These are phyloP conservation scores for Solanum pinnatisectum DNA, from an alignment of 257 asterid species.

Conservation along the genomic window DNA sequence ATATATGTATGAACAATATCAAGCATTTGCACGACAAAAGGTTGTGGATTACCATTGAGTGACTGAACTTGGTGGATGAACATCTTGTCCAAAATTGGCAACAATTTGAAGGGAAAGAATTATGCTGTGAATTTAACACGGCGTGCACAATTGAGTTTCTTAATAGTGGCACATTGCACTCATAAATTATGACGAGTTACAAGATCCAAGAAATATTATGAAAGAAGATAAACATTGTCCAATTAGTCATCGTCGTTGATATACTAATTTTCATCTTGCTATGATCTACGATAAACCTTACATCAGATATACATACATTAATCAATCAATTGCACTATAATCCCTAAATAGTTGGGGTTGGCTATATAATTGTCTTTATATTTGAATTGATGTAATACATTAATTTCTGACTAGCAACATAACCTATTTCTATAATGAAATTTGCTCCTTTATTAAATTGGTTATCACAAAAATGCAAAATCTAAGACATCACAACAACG, in stretches of 20 bases:
- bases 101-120: background rate
- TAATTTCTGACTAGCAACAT: background rate
- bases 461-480: background rate
- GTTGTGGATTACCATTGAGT: background rate
- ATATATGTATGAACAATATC: background rate
- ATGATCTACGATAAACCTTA: background rate
- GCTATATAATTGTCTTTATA: background rate
- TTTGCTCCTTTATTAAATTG: background rate
- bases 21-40: background rate
- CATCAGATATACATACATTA: background rate
- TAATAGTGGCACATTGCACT: background rate
- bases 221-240: background rate
- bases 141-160: background rate
- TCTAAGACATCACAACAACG: background rate
- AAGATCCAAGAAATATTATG: background rate
- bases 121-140: background rate
- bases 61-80: background rate
- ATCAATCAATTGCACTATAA: background rate
- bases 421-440: background rate
- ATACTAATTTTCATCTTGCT: background rate
- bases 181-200: background rate
- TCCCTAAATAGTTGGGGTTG: background rate
- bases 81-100: background rate
- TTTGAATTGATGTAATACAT: background rate
- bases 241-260: background rate